These are phyloP conservation scores for Fraxinus cuspidata DNA, from an alignment of 257 asterid genomes.

Conservation along the genomic window DNA sequence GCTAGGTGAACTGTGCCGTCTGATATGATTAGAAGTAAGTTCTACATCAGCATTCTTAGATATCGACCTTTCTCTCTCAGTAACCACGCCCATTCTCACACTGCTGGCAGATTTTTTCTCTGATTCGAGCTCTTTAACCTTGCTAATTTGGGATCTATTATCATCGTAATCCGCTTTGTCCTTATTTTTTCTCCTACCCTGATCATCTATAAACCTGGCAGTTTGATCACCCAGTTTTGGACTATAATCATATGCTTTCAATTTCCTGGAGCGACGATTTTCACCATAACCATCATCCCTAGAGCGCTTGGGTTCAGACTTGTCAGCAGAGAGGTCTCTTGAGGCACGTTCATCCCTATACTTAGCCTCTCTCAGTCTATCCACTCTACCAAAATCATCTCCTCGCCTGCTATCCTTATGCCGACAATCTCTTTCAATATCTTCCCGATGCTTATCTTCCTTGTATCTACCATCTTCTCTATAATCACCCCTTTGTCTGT, in stretches of 20 bases:
- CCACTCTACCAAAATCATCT: slow-evolving; percentile 68
- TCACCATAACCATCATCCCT: slow-evolving; percentile 62
- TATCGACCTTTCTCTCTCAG: slow-evolving; percentile 69
- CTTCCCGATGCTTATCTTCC: slow-evolving; percentile 67
- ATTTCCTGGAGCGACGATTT: slow-evolving; percentile 60
- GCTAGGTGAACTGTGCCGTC: slow-evolving; percentile 77
- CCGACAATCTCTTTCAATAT: slow-evolving; percentile 56
- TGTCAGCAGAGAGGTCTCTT: slow-evolving; percentile 67
- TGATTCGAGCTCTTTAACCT: slow-evolving; percentile 62
- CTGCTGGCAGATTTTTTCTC: slow-evolving; percentile 61
- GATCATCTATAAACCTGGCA: slow-evolving; percentile 68
- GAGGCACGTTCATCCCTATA: slow-evolving; percentile 59
- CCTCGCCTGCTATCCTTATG: slow-evolving; percentile 60
- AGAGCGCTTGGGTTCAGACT: slow-evolving; percentile 60
- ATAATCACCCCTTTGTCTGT: slow-evolving; percentile 41
- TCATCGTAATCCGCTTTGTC: slow-evolving; percentile 74
- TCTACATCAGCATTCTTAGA: slow-evolving; percentile 69
- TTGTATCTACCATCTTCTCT: slow-evolving; percentile 38
- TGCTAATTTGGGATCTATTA: slow-evolving; percentile 60
- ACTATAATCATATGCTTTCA: slow-evolving; percentile 58
- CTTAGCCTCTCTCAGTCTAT: slow-evolving; percentile 61
- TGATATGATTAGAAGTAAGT: slow-evolving; percentile 51
- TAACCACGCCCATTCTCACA: slow-evolving; percentile 43
- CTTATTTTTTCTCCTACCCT: slow-evolving; percentile 59
- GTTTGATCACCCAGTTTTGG: slow-evolving; percentile 69